phyloP scores from a whole-genome alignment of 1,139 yeast species.

The Yamadazyma diospyri region DNA sequence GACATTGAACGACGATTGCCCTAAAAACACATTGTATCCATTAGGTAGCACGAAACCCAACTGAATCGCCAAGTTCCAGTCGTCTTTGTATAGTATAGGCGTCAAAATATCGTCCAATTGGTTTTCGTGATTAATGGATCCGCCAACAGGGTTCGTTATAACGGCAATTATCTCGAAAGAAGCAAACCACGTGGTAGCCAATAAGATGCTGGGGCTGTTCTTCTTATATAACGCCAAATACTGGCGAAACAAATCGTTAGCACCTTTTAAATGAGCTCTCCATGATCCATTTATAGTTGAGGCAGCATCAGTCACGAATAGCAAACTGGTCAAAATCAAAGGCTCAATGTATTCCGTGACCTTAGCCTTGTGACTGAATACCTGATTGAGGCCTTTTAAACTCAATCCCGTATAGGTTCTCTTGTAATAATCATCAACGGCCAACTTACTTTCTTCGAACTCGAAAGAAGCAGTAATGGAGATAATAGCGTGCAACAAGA shows the following conservation, averaged over 20 bases:
- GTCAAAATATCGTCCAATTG: slow-evolving; percentile 14
- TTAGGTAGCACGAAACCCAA: slow-evolving; percentile 15
- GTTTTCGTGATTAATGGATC: slow-evolving; percentile 13
- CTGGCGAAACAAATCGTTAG: slow-evolving; percentile 17
- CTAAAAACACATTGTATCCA: slow-evolving; percentile 16
- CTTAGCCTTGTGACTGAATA: slow-evolving; percentile 11
- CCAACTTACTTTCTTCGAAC: slow-evolving; percentile 9
- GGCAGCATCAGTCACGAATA: slow-evolving; percentile 18
- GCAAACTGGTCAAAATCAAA: slow-evolving; percentile 15
- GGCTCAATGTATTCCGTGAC: slow-evolving; percentile 14
- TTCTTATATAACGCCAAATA: slow-evolving; percentile 13
- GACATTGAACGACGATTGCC: slow-evolving; percentile 14
- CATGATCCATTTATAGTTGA: slow-evolving; percentile 15
- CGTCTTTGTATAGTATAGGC: slow-evolving; percentile 19
- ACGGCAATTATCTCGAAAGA: slow-evolving; percentile 19
- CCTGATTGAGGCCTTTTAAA: slow-evolving; percentile 13
- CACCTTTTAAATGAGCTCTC: slow-evolving; percentile 18
- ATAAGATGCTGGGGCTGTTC: slow-evolving; percentile 13
- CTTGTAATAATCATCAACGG: slow-evolving; percentile 12
- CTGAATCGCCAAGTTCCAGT: slow-evolving; percentile 20
- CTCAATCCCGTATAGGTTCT: slow-evolving; percentile 12
- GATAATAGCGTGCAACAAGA: slow-evolving; percentile 15
- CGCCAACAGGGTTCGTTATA: slow-evolving; percentile 18
- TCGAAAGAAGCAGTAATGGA: slow-evolving; percentile 17
- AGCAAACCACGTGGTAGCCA: slow-evolving; percentile 19